Conservation (phyloP, 2,329 filamentous ascomycete species). For the Colletotrichum salicis region DNA sequence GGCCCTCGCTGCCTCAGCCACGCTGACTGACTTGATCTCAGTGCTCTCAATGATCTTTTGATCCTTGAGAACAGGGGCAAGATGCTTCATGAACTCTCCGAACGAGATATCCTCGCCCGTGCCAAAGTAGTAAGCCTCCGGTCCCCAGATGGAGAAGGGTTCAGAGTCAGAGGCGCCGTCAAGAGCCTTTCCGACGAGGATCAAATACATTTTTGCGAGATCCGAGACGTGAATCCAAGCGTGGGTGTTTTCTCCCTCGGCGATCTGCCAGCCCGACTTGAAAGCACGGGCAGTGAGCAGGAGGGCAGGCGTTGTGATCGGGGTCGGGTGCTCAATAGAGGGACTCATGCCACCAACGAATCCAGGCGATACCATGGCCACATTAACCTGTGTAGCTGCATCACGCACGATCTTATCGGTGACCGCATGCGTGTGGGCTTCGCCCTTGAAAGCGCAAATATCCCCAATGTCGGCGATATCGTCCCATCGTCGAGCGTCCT, state of each 20-base stretch:
- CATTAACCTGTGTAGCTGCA: conserved; percentile 8
- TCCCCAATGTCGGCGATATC: conserved; percentile 16
- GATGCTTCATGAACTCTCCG: background rate
- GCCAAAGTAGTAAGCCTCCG: background rate
- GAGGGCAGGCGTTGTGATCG: conserved; percentile 35
- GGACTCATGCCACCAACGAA: conserved; percentile 38
- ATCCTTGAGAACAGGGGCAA: background rate
- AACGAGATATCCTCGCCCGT: background rate
- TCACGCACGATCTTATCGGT: background rate
- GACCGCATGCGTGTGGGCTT: background rate
- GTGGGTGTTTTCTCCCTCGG: conserved; percentile 20
- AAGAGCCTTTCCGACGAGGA: conserved; percentile 21
- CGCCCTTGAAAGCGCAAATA: conserved; percentile 20
- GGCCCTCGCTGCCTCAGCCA: background rate
- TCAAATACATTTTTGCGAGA: conserved; percentile 12
- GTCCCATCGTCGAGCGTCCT: conserved; percentile 25
- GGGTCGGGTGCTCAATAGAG: conserved; percentile 35
- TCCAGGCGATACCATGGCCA: conserved; percentile 31
- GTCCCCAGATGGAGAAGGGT: conserved; percentile 6
- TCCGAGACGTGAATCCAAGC: conserved; percentile 25
- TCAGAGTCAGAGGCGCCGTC: conserved; percentile 7
- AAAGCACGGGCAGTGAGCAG: conserved; percentile 23
- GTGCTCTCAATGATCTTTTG: background rate
- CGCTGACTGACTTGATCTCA: background rate
- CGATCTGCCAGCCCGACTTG: conserved; percentile 27